Evolutionary conservation across 495 filamentous ascomycete species (phyloP), one percentile per base, ranked within the genome.

Genomic region (Penicillium argentinense): DNA sequence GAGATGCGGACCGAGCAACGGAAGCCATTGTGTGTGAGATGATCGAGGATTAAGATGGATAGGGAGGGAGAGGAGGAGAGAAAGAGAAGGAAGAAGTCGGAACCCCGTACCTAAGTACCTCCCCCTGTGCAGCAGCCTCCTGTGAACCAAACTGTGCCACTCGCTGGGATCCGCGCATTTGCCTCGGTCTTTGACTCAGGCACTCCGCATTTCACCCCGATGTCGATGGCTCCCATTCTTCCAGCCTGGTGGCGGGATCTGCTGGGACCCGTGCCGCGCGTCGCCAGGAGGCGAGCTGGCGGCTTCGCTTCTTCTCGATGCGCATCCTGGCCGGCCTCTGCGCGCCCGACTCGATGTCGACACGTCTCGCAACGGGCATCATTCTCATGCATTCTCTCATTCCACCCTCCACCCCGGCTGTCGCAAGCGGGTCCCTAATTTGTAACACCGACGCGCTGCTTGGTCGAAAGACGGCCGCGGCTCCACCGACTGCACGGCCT

Each of bases 21-120:
- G 78, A 78, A 49, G 78, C 79, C 80, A 82, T 81, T 55, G 57
- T 74, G 68, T 56, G 42, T 30, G 43, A 18, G 23, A 19, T 11
- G 45, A 28, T 34, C 25, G 28, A 43, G 23, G 54, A 54, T 47
- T 49, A 47, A 49, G 42, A 12, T 25, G 19, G 11, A 37, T 26
- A 26, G 14, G 33, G 12, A 47, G 51, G 51, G 42, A 42, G 44
- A n/a, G 42, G 48, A 47, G 40, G 42, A 42, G 38, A 51, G 51
- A 42, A 45, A 43, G 49, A 11, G 44, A 49, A 45, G 59, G 53
- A 50, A 47, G 47, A 47, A 53, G 13, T 39, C 44, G 54, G 56
- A 41, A 34, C 32, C 14, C 16, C 30, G 8, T 14, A 14, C 3
- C 33, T 36, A 36, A 18, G 33, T 36, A 36, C 16, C 33, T n/a